Conservation (phyloP, 768 basidiomycete genomes). For the Suillus hirtellus region DNA sequence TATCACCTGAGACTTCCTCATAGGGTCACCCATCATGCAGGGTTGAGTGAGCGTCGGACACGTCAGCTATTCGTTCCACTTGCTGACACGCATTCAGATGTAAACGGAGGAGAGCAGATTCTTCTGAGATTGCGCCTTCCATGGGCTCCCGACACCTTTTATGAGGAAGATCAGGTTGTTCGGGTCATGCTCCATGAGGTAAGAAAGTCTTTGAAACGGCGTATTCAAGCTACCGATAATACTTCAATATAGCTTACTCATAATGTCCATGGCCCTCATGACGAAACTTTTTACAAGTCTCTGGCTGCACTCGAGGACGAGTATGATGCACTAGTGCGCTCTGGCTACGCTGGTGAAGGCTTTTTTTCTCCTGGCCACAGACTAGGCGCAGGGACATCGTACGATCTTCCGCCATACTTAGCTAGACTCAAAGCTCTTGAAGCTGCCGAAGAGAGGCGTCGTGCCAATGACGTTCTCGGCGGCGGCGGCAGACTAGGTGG, state of each 20-base stretch:
- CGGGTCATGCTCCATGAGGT: conserved; percentile 92
- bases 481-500: conserved; percentile 65
- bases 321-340: conserved; percentile 73
- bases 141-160: conserved; percentile 66
- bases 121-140: conserved; percentile 78
- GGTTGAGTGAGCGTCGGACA: conserved; percentile 37
- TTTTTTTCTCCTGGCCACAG: conserved; percentile 77
- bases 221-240: not conserved
- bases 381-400: conserved; percentile 67
- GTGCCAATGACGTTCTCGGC: conserved; percentile 44
- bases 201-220: conserved; percentile 13
- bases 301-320: conserved; percentile 79
- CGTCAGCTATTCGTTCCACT: conserved; percentile 7
- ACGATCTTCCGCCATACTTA: conserved; percentile 64
- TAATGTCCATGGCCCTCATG: conserved; percentile 87
- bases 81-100: conserved; percentile 44
- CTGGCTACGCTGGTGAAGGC: conserved; percentile 89
- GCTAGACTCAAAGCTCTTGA: conserved; percentile 70
- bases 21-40: conserved; percentile 18
- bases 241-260: conserved; percentile 73
- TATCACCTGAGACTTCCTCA: conserved; percentile 10
- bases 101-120: conserved; percentile 82
- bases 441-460: conserved; percentile 75
- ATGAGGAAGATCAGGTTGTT: conserved; percentile 73
- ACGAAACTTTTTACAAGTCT: conserved; percentile 79